These are phyloP conservation scores for Apiospora saccharicola DNA, from an alignment of 2,329 filamentous ascomycete genomes.

Conservation along the genomic window DNA sequence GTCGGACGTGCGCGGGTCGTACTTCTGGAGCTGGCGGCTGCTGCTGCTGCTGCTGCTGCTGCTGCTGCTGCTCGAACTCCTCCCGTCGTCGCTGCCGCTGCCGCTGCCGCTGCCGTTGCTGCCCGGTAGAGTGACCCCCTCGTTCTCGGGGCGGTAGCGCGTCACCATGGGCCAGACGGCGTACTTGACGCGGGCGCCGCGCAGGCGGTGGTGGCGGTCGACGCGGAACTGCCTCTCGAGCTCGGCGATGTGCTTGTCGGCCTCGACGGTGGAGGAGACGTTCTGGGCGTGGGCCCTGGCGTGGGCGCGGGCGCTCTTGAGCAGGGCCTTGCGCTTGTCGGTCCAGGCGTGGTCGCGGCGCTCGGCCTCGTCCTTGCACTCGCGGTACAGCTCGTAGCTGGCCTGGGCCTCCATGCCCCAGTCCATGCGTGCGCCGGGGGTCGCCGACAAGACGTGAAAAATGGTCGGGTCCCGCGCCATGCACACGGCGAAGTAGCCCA, in stretches of 20 bases:
- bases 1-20: neutral
- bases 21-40: no score
- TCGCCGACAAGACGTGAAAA: slow-evolving; percentile 41
- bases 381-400: slow-evolving; percentile 34
- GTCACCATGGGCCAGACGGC: slow-evolving; percentile 43
- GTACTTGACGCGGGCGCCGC: slow-evolving; percentile 43
- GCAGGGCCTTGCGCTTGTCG: neutral
- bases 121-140: neutral
- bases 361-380: slow-evolving; percentile 33
- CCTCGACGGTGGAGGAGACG: neutral
- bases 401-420: slow-evolving; percentile 37
- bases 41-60: no score
- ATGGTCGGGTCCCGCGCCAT: slow-evolving; percentile 39
- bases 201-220: slow-evolving; percentile 35
- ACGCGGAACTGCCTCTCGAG: slow-evolving; percentile 27
- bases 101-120: slow-evolving; percentile 24
- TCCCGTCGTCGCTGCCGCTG: neutral
- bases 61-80: no score
- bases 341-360: slow-evolving; percentile 31
- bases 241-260: slow-evolving; percentile 22
- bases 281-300: neutral
- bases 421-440: slow-evolving; percentile 41
- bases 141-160: slow-evolving; percentile 37
- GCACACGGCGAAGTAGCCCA: slow-evolving; percentile 40
- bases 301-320: slow-evolving; percentile 22